A percentile compares a stretch with the other conserved stretches of the same genome.
These are phyloP conservation scores for Remersonia thermophila DNA, from an alignment of 2,329 filamentous ascomycete species.

Conservation along the genomic window DNA sequence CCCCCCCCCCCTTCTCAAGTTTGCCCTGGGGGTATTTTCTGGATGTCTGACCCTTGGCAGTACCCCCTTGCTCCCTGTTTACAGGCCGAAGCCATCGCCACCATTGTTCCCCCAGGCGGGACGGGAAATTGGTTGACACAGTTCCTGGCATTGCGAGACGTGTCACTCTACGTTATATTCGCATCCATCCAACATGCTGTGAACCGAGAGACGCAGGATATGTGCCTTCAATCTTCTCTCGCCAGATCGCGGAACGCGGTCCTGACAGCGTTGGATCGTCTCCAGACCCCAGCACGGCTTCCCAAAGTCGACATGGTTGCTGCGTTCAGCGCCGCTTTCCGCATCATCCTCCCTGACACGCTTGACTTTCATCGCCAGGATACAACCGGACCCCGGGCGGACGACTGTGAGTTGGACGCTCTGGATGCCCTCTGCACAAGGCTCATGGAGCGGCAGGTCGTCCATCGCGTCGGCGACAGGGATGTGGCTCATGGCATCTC, in stretches of 20 bases:
- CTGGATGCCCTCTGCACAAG: slow-evolving; percentile 24
- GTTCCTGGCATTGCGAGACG: slow-evolving; percentile 27
- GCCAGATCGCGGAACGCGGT: slow-evolving; percentile 26
- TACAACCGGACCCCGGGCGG: slow-evolving; percentile 16
- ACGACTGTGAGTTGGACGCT: slow-evolving; percentile 26
- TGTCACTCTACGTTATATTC: slow-evolving; percentile 27
- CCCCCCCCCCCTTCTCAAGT: neutral
- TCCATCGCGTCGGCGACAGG: slow-evolving; percentile 28
- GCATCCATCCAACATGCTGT: slow-evolving; percentile 27
- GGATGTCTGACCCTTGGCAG: slow-evolving; percentile 10
- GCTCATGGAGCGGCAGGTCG: slow-evolving; percentile 23
- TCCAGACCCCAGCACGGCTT: slow-evolving; percentile 24
- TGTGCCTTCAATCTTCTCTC: slow-evolving; percentile 23
- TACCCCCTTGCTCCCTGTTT: slow-evolving; percentile 27
- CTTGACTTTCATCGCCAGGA: slow-evolving; percentile 19
- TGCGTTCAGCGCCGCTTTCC: slow-evolving; percentile 24
- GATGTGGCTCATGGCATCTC: slow-evolving; percentile 26
- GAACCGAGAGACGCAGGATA: slow-evolving; percentile 24
- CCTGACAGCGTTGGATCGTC: slow-evolving; percentile 23
- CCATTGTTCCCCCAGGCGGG: slow-evolving; percentile 21
- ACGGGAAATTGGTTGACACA: slow-evolving; percentile 26
- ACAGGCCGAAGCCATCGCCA: slow-evolving; percentile 22
- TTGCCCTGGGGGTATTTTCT: neutral
- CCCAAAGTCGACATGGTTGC: slow-evolving; percentile 25
- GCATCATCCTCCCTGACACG: slow-evolving; percentile 27